Evolutionary conservation across 768 basidiomycete species (phyloP).

Genomic region (Russula olivacea): DNA sequence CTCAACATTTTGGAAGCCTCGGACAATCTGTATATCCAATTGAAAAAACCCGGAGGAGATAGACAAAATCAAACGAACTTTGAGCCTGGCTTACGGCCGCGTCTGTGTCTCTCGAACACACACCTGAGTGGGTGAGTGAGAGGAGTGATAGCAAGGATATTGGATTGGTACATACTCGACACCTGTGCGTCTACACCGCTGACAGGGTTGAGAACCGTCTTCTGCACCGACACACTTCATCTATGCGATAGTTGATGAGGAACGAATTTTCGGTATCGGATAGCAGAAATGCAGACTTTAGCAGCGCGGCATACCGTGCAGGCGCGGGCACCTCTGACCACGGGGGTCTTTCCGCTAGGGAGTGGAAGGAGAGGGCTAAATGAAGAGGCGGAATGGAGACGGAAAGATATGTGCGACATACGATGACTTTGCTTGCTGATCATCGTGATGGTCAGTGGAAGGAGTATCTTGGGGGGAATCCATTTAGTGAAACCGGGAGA

Average conservation of each 20-base stretch:
- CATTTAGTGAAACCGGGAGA: slow-evolving; percentile 7
- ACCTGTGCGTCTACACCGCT: slow-evolving; percentile 77
- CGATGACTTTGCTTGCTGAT: slow-evolving; percentile 24
- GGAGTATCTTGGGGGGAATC: slow-evolving; percentile 12
- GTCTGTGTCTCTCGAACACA: slow-evolving; percentile 83
- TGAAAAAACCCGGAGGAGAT: slow-evolving; percentile 12
- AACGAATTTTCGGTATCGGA: slow-evolving; percentile 18
- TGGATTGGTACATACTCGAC: slow-evolving; percentile 39
- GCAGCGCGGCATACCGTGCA: slow-evolving; percentile 83
- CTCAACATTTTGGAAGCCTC: slow-evolving; percentile 89
- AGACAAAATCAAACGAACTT: slow-evolving; percentile 48
- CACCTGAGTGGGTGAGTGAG: slow-evolving; percentile 43
- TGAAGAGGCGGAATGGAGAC: background rate
- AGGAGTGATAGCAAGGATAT: slow-evolving; percentile 24
- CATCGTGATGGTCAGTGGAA: slow-evolving; percentile 16
- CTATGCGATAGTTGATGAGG: slow-evolving; percentile 35
- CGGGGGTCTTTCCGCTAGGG: slow-evolving; percentile 38
- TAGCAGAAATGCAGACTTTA: slow-evolving; percentile 45
- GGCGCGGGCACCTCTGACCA: slow-evolving; percentile 51
- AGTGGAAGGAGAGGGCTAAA: background rate
- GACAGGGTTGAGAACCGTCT: slow-evolving; percentile 73
- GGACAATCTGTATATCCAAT: slow-evolving; percentile 50
- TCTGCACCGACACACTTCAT: slow-evolving; percentile 92
- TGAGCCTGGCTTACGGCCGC: slow-evolving; percentile 84
- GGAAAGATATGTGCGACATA: background rate